Evolutionary conservation across 768 basidiomycete genomes (phyloP).

Genomic region (Phylloporus sp.): DNA sequence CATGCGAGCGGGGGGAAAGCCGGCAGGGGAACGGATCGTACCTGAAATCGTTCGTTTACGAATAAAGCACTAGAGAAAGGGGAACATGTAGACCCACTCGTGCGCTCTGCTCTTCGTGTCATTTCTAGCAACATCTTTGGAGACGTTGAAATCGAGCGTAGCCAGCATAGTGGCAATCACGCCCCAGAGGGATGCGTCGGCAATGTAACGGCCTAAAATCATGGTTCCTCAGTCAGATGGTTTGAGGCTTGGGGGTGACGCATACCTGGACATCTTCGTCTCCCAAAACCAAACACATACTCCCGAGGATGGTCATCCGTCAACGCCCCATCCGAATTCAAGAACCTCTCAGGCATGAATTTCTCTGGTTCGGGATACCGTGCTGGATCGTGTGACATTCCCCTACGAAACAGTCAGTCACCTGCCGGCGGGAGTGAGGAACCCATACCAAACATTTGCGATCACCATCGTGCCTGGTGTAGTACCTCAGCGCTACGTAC

Average conservation of each 20-base stretch:
- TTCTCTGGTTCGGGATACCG: slow-evolving; percentile 14
- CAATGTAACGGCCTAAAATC: slow-evolving; percentile 8
- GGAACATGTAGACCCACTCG: slow-evolving; percentile 1
- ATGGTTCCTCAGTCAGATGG: background rate
- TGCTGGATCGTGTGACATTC: slow-evolving; percentile 15
- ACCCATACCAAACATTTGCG: slow-evolving; percentile 12
- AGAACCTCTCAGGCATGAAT: slow-evolving; percentile 15
- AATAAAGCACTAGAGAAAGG: background rate
- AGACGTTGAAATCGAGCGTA: slow-evolving; percentile 14
- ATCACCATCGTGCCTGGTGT: slow-evolving; percentile 10
- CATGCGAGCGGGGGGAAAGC: slow-evolving; percentile 8
- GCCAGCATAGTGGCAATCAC: slow-evolving; percentile 18
- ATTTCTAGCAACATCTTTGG: slow-evolving; percentile 5
- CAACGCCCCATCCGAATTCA: slow-evolving; percentile 6
- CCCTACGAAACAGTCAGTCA: too few species aligned
- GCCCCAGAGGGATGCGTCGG: slow-evolving; percentile 5
- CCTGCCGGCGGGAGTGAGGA: background rate
- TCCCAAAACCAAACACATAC: slow-evolving; percentile 16
- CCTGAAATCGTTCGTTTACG: slow-evolving; percentile 6
- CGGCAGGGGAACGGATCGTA: slow-evolving; percentile 14
- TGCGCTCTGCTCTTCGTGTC: slow-evolving; percentile 1
- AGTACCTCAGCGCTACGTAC: background rate
- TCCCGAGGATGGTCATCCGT: slow-evolving; percentile 7
- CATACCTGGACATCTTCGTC: slow-evolving; percentile 14
- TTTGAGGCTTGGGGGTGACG: background rate